A percentile compares a stretch with the other conserved stretches of the same genome.
These are phyloP conservation scores for Microthlaspi erraticum DNA, from an alignment of 345 rosid species.

Conservation along the genomic window DNA sequence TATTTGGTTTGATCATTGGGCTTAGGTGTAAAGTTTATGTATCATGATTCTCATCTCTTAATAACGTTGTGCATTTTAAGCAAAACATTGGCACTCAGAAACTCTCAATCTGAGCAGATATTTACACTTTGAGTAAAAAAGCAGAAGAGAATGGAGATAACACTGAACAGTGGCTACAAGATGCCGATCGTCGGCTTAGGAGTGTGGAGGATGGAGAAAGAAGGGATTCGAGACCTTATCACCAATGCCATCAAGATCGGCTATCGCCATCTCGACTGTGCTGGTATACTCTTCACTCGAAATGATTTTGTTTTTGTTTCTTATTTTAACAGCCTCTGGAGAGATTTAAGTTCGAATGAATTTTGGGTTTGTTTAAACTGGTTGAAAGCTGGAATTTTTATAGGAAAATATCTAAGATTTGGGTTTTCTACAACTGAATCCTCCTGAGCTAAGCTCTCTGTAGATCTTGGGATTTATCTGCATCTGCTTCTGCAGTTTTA, in stretches of 20 bases:
- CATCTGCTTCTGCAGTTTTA: background rate
- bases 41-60: background rate
- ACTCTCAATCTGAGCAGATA: conserved; percentile 21
- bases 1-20: conserved; percentile 3
- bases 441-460: background rate
- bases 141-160: conserved; percentile 54
- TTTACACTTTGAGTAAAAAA: conserved; percentile 19
- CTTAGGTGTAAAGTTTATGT: background rate
- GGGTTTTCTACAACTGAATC: background rate
- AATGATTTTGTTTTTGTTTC: background rate
- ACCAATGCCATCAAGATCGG: conserved; percentile 77
- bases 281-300: conserved; percentile 56
- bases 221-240: conserved; percentile 69
- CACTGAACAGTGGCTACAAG: conserved; percentile 76
- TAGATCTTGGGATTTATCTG: conserved; percentile 19
- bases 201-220: conserved; percentile 84
- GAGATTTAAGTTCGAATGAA: background rate
- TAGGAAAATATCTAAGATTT: background rate
- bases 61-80: background rate
- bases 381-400: conserved; percentile 10
- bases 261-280: conserved; percentile 93
- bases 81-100: conserved; percentile 12
- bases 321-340: background rate
- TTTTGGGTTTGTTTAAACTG: conserved; percentile 8
- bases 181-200: conserved; percentile 85